Conservation (phyloP, 2,329 filamentous ascomycete species). For the Fusarium cyanostomum region DNA sequence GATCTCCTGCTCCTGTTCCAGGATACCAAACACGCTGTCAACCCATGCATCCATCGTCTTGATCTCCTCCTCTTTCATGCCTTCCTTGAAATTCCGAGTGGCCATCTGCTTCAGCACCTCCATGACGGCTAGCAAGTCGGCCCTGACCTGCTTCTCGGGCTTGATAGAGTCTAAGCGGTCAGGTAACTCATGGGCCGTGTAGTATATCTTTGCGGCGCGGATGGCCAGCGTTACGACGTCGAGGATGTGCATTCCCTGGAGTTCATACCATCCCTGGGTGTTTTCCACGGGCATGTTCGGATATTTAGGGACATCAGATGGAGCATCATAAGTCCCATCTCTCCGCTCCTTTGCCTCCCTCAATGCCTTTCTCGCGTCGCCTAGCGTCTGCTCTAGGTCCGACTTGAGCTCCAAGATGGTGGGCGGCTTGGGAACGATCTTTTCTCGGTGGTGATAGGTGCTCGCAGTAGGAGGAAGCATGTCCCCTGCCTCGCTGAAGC, state of each 20-base stretch:
- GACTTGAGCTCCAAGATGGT: conserved; percentile 80
- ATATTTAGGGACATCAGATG: conserved; percentile 43
- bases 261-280: conserved; percentile 78
- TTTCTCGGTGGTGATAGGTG: conserved; percentile 89
- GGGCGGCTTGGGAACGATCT: conserved; percentile 83
- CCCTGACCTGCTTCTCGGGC: conserved; percentile 83
- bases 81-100: conserved; percentile 83
- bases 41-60: conserved; percentile 83
- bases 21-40: conserved; percentile 76
- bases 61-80: conserved; percentile 81
- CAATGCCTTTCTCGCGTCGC: conserved; percentile 74
- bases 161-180: conserved; percentile 87
- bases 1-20: conserved; percentile 79
- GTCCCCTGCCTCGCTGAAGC: conserved; percentile 70
- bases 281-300: conserved; percentile 57
- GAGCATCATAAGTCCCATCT: conserved; percentile 42
- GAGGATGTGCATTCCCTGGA: conserved; percentile 90
- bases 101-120: conserved; percentile 94
- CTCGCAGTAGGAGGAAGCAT: conserved; percentile 98
- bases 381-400: conserved; percentile 72
- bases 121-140: conserved; percentile 85
- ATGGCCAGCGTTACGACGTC: conserved; percentile 97
- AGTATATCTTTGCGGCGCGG: conserved; percentile 93
- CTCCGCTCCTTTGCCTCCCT: conserved; percentile 62
- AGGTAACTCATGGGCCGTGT: conserved; percentile 89